A percentile compares a stretch with the other conserved stretches of the same genome.
Evolutionary conservation across 176 grass and related monocot genomes (phyloP).

Genomic region (Zoysia japonica): DNA sequence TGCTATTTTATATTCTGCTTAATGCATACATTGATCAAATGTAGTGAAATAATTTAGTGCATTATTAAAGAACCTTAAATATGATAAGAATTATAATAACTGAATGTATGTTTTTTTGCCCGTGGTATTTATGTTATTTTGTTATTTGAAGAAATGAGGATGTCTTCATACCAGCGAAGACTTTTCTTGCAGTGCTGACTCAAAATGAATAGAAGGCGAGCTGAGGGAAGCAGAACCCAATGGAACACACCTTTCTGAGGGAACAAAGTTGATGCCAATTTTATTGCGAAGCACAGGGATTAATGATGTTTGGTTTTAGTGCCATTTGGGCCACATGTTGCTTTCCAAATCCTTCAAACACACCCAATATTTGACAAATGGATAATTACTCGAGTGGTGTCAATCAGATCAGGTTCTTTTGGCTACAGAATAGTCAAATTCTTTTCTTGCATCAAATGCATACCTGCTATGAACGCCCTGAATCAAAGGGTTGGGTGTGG

Average conservation of each 20-base stretch:
- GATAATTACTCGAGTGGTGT: slow-evolving; percentile 3
- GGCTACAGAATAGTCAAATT: slow-evolving; percentile 36
- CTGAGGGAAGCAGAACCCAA: slow-evolving; percentile 10
- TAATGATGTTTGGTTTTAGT: slow-evolving; percentile 6
- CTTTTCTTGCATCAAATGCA: slow-evolving; percentile 29
- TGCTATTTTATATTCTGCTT: no score
- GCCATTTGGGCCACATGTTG: background rate
- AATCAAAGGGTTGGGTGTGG: slow-evolving; percentile 22
- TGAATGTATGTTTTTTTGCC: no score
- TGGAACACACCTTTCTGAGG: slow-evolving; percentile 4
- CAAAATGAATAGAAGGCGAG: slow-evolving; percentile 37
- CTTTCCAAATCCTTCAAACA: slow-evolving; percentile 15
- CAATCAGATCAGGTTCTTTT: slow-evolving; percentile 1
- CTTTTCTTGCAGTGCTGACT: slow-evolving; percentile 46
- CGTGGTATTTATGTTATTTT: no score
- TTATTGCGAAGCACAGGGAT: background rate
- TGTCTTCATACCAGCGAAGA: background rate
- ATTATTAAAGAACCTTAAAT: no score
- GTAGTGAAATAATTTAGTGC: no score
- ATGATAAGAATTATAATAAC: no score
- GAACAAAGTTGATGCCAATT: background rate
- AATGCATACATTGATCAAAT: no score
- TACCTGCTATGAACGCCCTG: background rate
- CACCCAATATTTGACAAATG: background rate
- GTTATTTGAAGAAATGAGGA: no score